Evolutionary conservation across 2,329 filamentous ascomycete genomes (phyloP), one percentile per base, ranked within the genome.

Genomic region (Trichoderma koningiopsis): DNA sequence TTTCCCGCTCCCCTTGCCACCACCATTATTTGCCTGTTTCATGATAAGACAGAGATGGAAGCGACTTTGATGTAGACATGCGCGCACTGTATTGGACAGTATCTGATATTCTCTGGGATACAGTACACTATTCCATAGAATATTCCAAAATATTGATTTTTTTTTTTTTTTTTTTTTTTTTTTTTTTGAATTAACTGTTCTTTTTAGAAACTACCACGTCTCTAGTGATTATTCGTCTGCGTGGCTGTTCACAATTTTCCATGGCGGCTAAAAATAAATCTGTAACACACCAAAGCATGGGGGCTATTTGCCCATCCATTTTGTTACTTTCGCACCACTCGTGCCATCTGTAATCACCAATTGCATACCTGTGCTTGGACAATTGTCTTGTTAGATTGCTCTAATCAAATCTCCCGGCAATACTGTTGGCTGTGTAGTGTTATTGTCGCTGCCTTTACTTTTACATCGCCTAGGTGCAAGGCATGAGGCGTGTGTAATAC

Each of bases 201-300:
- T 40, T 40, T 19, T 19, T 40, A 19, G 37, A 19, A 19, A 40
- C 11, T 16, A 16, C 33, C 8, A 40, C 5, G 13, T 13, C 11
- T 6, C 11, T 40, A 40, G 37, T 19, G 14, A 40, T 43, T n/a
- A 43, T 43, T n/a, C 3, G 40, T n/a, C 10, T 43, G 40, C 40
- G 40, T n/a, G 40, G 6, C 40, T 43, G 10, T 40, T 40, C 5
- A 19, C 4, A 14, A 14, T n/a, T 43, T 7, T 43, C 47, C 47
- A 22, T 22, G 47, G 31, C 60, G 27, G 31, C 60, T 58, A 66
- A 66, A 66, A 58, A 66, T 58, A 66, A 49, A 56, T 65, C 62
- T 65, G 62, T 65, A 65, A 65, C 62, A 56, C 43, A 53, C 63
- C 53, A 33, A 33, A 58, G 53, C 40, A 43, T 43, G 40, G 40